These are phyloP conservation scores for Limtongozyma cylindracea DNA, from an alignment of 805 yeast species.

Conservation along the genomic window DNA sequence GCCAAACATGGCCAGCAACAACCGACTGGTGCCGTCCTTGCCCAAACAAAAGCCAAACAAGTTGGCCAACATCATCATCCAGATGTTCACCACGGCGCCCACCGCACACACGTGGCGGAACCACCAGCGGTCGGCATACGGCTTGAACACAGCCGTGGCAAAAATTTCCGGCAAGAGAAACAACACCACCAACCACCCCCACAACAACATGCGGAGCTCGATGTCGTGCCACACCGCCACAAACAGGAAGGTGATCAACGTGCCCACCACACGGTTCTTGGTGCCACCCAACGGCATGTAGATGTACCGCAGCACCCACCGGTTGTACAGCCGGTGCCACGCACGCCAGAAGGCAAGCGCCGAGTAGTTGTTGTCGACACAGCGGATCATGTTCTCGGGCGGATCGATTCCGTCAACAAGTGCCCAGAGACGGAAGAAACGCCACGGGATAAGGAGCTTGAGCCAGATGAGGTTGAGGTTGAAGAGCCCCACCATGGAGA, in stretches of 20 bases:
- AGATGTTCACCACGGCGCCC: conserved; percentile 76
- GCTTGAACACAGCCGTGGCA: conserved; percentile 19
- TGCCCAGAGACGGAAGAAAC: conserved; percentile 84
- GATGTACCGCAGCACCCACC: conserved; percentile 74
- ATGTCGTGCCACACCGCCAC: conserved; percentile 99
- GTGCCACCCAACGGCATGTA: conserved; percentile 66
- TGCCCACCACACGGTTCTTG: conserved; percentile 38
- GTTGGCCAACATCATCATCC: conserved; percentile 98
- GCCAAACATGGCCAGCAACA: conserved; percentile 44
- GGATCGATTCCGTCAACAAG: conserved; percentile 83
- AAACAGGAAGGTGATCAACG: conserved; percentile 72
- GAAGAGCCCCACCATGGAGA: conserved; percentile 84
- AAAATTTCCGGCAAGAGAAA: conserved; percentile 71
- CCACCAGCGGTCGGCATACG: conserved; percentile 27
- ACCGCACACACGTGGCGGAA: conserved; percentile 61
- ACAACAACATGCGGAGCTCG: conserved; percentile 55
- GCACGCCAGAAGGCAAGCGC: conserved; percentile 96
- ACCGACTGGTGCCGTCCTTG: conserved; percentile 48
- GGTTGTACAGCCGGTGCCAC: conserved; percentile 89
- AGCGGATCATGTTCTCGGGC: conserved; percentile 93
- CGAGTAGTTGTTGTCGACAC: conserved; percentile 84
- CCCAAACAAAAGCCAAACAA: conserved; percentile 89
- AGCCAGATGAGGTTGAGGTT: conserved; percentile 84
- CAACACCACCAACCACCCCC: conserved; percentile 92
- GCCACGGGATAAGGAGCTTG: conserved; percentile 85